Conservation (phyloP, 1,284 basidiomycete genomes). For the Puccinia hordei region DNA sequence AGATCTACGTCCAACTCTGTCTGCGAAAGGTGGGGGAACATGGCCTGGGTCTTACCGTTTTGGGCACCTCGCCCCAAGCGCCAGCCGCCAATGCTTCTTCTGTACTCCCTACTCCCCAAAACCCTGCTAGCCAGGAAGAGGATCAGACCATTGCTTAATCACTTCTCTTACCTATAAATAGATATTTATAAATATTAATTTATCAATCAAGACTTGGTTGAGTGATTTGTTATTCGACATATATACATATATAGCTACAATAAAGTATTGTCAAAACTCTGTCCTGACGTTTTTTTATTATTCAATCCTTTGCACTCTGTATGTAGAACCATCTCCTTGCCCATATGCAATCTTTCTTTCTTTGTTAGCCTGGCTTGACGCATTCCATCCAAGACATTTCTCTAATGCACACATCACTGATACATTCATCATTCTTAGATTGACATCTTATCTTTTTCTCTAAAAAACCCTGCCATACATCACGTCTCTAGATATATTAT, state of each 20-base stretch:
- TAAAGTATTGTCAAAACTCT: no score
- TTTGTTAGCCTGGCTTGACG: background rate
- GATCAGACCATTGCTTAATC: background rate
- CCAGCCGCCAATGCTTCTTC: background rate
- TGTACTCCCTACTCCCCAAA: background rate
- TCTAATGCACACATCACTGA: no score
- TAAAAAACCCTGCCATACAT: no score
- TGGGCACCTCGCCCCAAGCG: background rate
- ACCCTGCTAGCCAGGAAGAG: background rate
- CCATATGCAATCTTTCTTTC: background rate
- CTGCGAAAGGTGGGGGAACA: slow-evolving; percentile 35
- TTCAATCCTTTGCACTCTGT: background rate
- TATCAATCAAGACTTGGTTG: no score
- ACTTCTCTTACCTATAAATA: background rate
- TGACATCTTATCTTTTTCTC: no score
- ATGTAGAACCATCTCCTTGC: background rate
- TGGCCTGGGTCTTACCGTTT: slow-evolving; percentile 10
- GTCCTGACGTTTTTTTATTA: no score
- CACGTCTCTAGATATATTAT: no score
- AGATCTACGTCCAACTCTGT: slow-evolving; percentile 37
- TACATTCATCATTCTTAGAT: no score
- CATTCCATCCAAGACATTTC: no score
- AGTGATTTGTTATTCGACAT: background rate
- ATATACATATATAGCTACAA: no score
- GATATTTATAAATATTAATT: background rate